Base-by-base conservation (phyloP, 768 basidiomycete genomes). In the Amanita fuliginea region DNA sequence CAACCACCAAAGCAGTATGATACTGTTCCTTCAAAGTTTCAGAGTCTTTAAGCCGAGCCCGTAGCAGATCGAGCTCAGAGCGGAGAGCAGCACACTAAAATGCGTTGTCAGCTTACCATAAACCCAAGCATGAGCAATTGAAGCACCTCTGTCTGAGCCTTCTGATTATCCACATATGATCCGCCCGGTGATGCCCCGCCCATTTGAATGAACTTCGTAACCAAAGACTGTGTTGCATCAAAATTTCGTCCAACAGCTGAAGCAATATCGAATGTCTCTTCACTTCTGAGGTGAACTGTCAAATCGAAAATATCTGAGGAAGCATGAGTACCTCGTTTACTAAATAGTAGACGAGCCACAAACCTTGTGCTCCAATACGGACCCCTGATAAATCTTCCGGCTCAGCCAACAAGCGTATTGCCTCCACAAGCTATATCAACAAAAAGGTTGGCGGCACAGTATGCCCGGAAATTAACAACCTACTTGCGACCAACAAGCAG, bases 401-500 rank as follows among this genome's bases (percentile, higher is more conserved):
- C 39, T 67, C 70, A 4, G 78, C 74, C 39, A 86, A 64, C 18
- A 77, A 67, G 37, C 77, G 76, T 59, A 86, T 79, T 16, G 83
- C 75, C 47, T 81, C 77, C 30, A 86, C 69, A 35, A 88, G 66
- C 85, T 89, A 49, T 32, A 47, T 40, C 41, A 21, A 41, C 30
- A 18, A 35, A 13, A 48, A 28, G 18, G 41, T 42, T 32, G 37
- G 30, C 53, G 40, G 46, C 49, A 33, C 22, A n/a, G 46, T 47
- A 45, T 22, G 51, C 5, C 42, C 47, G 47, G 33, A 40, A 46
- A 26, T 37, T 56, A 40, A 18, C 48, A 4, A 53, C 58, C 47
- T 64, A 90, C 85, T 72, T 86, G 83, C 46, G 75, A 71, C 88
- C 89, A 92, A 60, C 83, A 88, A 4, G 83, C 80, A 32, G 83